These are phyloP conservation scores for Durusdinium trenchii DNA, from an alignment of 73 alveolate species.

Conservation along the genomic window DNA sequence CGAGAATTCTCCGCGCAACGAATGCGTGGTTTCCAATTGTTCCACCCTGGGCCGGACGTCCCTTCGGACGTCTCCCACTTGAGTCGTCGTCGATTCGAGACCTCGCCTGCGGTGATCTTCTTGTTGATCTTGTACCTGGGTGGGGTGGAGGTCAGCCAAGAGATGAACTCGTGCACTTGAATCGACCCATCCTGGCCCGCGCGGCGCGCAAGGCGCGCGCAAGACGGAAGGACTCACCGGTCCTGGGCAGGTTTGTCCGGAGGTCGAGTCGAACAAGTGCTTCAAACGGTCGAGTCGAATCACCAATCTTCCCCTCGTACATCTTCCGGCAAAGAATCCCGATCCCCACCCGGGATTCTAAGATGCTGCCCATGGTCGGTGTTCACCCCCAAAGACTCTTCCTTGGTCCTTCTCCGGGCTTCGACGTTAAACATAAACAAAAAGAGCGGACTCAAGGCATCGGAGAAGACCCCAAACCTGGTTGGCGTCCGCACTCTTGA, in stretches of 20 bases:
- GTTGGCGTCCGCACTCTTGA: constrained; percentile 35
- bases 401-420: neutral
- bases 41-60: too few species aligned
- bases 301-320: neutral
- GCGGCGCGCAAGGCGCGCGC: neutral
- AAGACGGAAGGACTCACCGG: neutral
- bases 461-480: neutral
- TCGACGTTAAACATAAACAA: neutral
- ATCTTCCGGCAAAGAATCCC: neutral
- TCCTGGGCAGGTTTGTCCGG: neutral
- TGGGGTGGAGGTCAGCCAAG: neutral
- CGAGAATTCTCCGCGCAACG: too few species aligned
- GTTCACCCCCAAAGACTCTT: neutral
- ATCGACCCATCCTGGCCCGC: neutral
- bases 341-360: neutral
- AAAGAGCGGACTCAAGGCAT: neutral
- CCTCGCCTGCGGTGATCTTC: neutral
- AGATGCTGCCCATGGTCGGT: neutral
- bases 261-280: neutral
- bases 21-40: too few species aligned
- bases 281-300: neutral
- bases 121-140: neutral
- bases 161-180: constrained; percentile 27
- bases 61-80: too few species aligned
- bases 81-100: too few species aligned